Base-by-base conservation (phyloP, 1,139 yeast genomes). In the Ashbya aceris region DNA sequence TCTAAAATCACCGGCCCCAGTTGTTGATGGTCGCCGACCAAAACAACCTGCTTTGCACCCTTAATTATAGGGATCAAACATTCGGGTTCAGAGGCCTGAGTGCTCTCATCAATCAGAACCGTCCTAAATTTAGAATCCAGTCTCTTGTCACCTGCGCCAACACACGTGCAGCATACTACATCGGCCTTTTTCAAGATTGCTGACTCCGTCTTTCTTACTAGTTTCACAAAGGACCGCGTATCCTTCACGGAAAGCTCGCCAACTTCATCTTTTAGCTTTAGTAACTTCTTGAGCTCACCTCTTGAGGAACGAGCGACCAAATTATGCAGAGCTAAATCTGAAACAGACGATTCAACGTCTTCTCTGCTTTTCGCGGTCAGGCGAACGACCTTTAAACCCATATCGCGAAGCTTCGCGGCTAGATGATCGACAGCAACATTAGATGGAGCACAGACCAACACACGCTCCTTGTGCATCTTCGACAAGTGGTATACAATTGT, bases 11-110 rank as follows among this genome's bases (percentile, higher is more conserved):
- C 94, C 0, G 96, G 96, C 2, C 96, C 96, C 52, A 87, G 68
- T 66, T 89, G 97, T 65, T 85, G 93, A 62, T 89, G 96, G 60
- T 89, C 97, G 54, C 97, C 97, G 39, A 89, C 96, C 27, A 89
- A 67, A 39, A 87, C 77, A 3, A 86, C 87, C 58, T 87, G 96
- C 58, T 83, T 83, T 43, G 95, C 86, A 27, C 96, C 95, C 53
- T 80, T 83, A 2, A 83, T 89, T 38, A 87, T 76, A 7, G 97
- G 96, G 48, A 89, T 85, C 55, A 89, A 69, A 53, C 83, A 77
- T 61, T 86, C 96, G 0, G 96, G 96, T 61, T 89, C 97, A 1
- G 91, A 76, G 1, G 96, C 93, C 64, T 89, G 96, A 0, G 96
- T 86, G 57, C 87, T 80, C 66, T 89, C 97, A 65, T 89, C 97